Conservation (phyloP, 805 yeast species). For the Candida sphagnicola region DNA sequence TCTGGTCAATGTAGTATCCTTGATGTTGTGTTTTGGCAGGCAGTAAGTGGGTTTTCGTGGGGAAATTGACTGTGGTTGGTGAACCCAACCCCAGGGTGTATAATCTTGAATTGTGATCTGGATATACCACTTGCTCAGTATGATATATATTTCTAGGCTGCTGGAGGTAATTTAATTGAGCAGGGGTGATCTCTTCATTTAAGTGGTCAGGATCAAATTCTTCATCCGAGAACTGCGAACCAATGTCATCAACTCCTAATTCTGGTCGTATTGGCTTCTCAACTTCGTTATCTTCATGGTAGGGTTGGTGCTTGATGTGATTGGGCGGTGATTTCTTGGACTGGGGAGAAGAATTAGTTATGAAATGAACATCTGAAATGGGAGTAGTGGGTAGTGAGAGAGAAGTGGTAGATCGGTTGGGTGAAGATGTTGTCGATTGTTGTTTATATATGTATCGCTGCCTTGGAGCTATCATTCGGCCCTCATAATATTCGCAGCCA, state of each 20-base stretch:
- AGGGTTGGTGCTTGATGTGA: neutral
- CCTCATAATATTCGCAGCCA: neutral
- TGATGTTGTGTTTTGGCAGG: conserved; percentile 6
- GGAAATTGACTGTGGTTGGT: neutral
- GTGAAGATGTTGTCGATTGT: neutral
- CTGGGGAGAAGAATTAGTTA: neutral
- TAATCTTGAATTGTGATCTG: conserved; percentile 3
- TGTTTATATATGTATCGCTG: neutral
- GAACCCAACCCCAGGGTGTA: no score
- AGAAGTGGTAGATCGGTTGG: conserved; percentile 2
- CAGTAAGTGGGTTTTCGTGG: conserved; percentile 6
- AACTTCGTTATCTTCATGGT: neutral
- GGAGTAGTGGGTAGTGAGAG: neutral
- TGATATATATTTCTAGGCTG: neutral
- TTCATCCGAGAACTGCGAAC: no score
- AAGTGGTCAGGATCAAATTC: conserved; percentile 25
- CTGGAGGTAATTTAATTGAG: conserved; percentile 27
- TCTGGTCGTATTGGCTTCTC: no score
- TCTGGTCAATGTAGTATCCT: conserved; percentile 36
- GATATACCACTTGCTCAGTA: neutral
- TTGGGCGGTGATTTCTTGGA: neutral
- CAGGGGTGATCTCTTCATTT: conserved; percentile 36
- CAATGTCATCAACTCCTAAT: no score
- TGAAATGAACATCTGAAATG: neutral
- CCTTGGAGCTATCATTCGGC: neutral